Percentiles rank a stretch among this genome's conserved stretches.
These are phyloP conservation scores for Penicillium digitatum DNA, from an alignment of 2,329 filamentous ascomycete genomes.

Conservation along the genomic window DNA sequence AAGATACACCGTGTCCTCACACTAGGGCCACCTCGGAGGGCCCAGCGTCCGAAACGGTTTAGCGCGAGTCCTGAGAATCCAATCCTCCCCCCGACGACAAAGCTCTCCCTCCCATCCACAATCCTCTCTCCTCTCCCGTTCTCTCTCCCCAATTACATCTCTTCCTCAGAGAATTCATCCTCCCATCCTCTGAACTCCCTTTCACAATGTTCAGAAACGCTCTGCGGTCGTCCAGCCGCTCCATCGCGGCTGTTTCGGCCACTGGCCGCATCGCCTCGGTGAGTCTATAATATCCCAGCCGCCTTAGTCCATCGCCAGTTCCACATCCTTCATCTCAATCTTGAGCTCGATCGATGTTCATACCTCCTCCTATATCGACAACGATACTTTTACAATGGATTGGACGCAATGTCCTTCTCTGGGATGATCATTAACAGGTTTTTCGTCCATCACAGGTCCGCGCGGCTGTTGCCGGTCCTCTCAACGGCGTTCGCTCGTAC, in stretches of 20 bases:
- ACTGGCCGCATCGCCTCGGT: slow-evolving; percentile 88
- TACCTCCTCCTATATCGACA: slow-evolving; percentile 23
- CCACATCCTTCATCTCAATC: slow-evolving; percentile 32
- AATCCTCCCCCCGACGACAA: slow-evolving; percentile 39
- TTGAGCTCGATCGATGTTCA: slow-evolving; percentile 30
- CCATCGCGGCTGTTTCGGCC: slow-evolving; percentile 89
- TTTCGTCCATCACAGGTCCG: slow-evolving; percentile 62
- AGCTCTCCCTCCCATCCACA: slow-evolving; percentile 45
- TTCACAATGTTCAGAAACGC: slow-evolving; percentile 94
- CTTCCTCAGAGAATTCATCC: slow-evolving; percentile 42
- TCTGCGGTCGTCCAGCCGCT: slow-evolving; percentile 93
- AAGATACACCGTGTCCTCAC: slow-evolving; percentile 24
- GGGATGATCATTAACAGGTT: slow-evolving; percentile 49
- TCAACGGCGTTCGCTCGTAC: slow-evolving; percentile 78
- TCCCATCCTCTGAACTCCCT: slow-evolving; percentile 42
- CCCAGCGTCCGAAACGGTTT: slow-evolving; percentile 39
- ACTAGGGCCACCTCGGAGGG: slow-evolving; percentile 42
- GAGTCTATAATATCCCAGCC: slow-evolving; percentile 61
- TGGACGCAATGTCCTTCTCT: slow-evolving; percentile 33
- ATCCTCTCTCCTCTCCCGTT: slow-evolving; percentile 40
- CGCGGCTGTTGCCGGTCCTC: slow-evolving; percentile 74
- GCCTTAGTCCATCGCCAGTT: slow-evolving; percentile 35
- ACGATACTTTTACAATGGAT: slow-evolving; percentile 21
- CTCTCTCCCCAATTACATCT: slow-evolving; percentile 42
- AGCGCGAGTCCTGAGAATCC: slow-evolving; percentile 41